Conservation (phyloP, 148 eudicot genomes). For the Talinum fruticosum region DNA sequence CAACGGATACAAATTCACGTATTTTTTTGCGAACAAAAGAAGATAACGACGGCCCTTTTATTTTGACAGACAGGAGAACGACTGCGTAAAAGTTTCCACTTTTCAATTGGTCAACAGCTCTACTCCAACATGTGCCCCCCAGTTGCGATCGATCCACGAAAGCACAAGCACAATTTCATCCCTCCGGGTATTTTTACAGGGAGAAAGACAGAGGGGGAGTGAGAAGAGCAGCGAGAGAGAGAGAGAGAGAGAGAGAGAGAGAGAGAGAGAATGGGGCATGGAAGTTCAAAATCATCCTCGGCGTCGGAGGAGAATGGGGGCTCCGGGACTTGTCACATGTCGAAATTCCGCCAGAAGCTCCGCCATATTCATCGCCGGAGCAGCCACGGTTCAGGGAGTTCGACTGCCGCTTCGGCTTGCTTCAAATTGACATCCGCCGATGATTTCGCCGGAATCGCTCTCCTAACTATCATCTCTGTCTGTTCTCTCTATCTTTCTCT, state of each 20-base stretch:
- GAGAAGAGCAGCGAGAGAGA: not conserved
- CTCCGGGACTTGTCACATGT: constrained; percentile 32
- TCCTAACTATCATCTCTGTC: constrained; percentile 54
- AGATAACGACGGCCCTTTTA: no score
- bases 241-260: constrained; percentile 10
- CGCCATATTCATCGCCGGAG: constrained; percentile 34
- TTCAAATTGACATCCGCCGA: constrained; percentile 45
- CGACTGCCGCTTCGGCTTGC: not conserved
- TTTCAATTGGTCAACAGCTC: no score
- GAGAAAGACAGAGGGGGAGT: constrained; percentile 2
- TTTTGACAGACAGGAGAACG: no score
- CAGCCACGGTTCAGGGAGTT: not conserved
- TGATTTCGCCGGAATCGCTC: constrained; percentile 89
- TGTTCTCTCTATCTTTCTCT: not conserved
- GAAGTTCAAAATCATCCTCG: constrained; percentile 29
- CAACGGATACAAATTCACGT: no score
- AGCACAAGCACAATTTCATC: no score
- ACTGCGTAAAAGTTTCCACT: no score
- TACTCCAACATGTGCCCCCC: no score
- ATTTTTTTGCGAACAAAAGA: no score
- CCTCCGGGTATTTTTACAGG: not conserved
- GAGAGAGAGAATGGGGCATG: constrained; percentile 57
- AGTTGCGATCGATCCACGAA: no score
- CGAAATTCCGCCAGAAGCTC: constrained; percentile 42
- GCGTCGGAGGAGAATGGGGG: constrained; percentile 22